phyloP scores from a whole-genome alignment of 495 filamentous ascomycete genomes.

The Penicillium pancosmium region DNA sequence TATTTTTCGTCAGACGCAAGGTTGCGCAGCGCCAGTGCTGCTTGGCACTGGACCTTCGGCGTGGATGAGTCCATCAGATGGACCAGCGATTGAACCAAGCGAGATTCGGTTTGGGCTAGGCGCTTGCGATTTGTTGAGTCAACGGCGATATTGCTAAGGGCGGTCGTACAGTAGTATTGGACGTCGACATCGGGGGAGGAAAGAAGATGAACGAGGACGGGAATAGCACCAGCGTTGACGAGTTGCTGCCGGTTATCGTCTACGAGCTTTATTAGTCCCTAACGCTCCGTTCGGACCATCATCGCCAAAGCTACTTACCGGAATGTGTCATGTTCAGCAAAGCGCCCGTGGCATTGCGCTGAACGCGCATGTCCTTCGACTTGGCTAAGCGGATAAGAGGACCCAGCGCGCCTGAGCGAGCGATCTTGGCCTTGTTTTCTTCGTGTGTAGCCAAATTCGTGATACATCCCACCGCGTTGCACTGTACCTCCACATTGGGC shows the following conservation, averaged over 20 bases:
- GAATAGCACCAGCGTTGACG: conserved; percentile 94
- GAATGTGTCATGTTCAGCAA: conserved; percentile 99
- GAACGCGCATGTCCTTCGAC: conserved; percentile 98
- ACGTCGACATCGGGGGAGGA: conserved; percentile 93
- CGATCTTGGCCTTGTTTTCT: conserved; percentile 99
- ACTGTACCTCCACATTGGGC: conserved; percentile 98
- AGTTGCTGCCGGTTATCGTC: conserved; percentile 98
- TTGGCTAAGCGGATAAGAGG: conserved; percentile 91
- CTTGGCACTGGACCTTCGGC: conserved; percentile 97
- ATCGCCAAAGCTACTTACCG: conserved; percentile 55
- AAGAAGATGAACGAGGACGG: conserved; percentile 90
- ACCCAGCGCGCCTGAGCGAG: conserved; percentile 86
- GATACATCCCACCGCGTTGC: conserved; percentile 98
- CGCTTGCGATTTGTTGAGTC: conserved; percentile 88
- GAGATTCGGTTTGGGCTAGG: conserved; percentile 83
- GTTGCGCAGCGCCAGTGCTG: conserved; percentile 90
- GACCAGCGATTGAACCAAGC: conserved; percentile 89
- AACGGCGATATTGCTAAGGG: conserved; percentile 97
- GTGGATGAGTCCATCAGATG: conserved; percentile 96
- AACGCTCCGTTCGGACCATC: conserved; percentile 24
- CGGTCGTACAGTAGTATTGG: conserved; percentile 99
- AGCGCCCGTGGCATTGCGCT: conserved; percentile 95
- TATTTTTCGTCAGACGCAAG: conserved; percentile 98
- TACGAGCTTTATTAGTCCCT: conserved; percentile 34
- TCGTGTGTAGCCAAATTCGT: conserved; percentile 98